Evolutionary conservation across 768 basidiomycete species (phyloP).

Genomic region (Suillus weaverae): DNA sequence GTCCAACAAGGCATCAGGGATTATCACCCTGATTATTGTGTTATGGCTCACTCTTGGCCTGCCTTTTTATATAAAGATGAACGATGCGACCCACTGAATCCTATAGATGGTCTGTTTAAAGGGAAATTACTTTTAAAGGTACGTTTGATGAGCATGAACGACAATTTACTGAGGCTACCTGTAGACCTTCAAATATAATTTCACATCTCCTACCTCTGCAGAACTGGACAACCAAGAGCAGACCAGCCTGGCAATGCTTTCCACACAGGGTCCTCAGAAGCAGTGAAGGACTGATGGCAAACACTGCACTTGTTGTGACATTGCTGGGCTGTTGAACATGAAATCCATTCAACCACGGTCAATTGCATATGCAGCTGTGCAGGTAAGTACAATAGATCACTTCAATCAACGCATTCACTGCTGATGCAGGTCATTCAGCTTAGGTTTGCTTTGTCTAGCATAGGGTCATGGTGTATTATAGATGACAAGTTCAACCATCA

Average conservation of each 20-base stretch:
- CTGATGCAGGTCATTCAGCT: slow-evolving; percentile 11
- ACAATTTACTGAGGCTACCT: not conserved
- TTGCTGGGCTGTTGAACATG: slow-evolving; percentile 13
- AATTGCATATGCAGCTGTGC: slow-evolving; percentile 26
- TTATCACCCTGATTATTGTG: slow-evolving; percentile 15
- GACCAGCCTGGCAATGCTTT: not conserved
- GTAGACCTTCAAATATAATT: slow-evolving; percentile 18
- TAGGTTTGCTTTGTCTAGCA: slow-evolving; percentile 16
- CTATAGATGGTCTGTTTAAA: slow-evolving; percentile 20
- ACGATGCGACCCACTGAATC: slow-evolving; percentile 11
- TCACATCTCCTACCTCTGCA: slow-evolving; percentile 21
- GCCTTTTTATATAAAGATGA: slow-evolving; percentile 17
- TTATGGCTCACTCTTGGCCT: slow-evolving; percentile 20
- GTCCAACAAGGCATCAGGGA: slow-evolving; percentile 10
- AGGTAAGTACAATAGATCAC: slow-evolving; percentile 16
- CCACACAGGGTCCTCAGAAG: not conserved
- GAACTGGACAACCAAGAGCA: not conserved
- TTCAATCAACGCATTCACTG: not conserved
- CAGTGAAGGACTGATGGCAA: not conserved
- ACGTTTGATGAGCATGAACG: not conserved
- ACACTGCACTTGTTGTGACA: slow-evolving; percentile 11
- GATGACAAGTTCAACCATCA: slow-evolving; percentile 15
- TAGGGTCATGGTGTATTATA: slow-evolving; percentile 6
- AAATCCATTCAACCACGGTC: slow-evolving; percentile 17
- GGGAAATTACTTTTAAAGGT: slow-evolving; percentile 20